These are phyloP conservation scores for Chlorella sp. DNA, from an alignment of 139 green algal genomes.

Conservation along the genomic window DNA sequence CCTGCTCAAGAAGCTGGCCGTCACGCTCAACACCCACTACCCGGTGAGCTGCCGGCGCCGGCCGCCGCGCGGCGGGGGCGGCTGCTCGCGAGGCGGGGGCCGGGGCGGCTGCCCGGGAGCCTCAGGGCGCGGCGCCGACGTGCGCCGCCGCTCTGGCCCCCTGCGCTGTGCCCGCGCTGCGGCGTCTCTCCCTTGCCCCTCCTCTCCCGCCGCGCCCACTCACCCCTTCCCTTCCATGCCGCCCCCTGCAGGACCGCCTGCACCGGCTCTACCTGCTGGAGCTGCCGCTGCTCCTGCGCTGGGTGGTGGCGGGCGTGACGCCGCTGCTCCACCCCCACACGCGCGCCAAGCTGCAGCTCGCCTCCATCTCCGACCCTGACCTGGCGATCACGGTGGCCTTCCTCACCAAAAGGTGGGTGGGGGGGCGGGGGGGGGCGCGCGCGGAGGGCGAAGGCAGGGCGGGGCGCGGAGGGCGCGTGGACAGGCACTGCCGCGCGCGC, in stretches of 20 bases:
- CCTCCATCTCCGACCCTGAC: conserved; percentile 1
- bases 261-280: conserved; percentile 50
- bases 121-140: too few species aligned
- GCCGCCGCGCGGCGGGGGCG: too few species aligned
- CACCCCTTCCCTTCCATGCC: background rate
- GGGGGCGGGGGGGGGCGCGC: background rate
- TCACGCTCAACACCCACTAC: conserved; percentile 41
- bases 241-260: conserved; percentile 30
- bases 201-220: too few species aligned
- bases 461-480: background rate
- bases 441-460: background rate
- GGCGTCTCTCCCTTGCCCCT: too few species aligned
- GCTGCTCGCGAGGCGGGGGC: too few species aligned
- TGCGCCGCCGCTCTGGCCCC: too few species aligned
- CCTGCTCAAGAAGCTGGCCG: conserved; percentile 35
- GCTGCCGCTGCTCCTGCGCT: conserved; percentile 36
- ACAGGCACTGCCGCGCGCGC: background rate
- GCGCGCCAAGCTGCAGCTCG: conserved; percentile 32
- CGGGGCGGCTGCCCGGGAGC: too few species aligned
- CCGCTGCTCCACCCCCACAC: conserved; percentile 35
- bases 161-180: too few species aligned
- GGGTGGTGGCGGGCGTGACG: conserved; percentile 32
- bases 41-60: conserved; percentile 15
- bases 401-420: conserved; percentile 22
- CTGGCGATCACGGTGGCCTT: conserved; percentile 36